phyloP scores from a whole-genome alignment of 169 alveolate species.

The Eimeria falciformis region DNA sequence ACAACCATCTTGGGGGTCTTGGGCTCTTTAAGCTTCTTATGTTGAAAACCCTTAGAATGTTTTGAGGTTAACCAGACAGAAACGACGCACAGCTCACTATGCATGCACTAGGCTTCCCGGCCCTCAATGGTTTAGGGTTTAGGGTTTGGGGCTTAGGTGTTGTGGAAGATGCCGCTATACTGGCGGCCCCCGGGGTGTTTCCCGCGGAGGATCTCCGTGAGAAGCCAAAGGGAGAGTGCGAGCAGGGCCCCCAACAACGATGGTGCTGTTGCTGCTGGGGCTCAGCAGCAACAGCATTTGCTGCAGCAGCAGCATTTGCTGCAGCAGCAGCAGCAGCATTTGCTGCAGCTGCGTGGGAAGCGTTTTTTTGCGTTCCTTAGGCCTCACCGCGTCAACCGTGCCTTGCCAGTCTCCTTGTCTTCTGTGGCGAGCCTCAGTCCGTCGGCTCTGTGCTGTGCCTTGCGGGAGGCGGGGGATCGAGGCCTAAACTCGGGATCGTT shows the following conservation, averaged over 20 bases:
- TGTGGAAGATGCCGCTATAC: background rate
- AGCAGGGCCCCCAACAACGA: slow-evolving; percentile 21
- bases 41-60: too few relatives aligned
- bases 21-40: too few relatives aligned
- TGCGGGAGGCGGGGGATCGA: slow-evolving; percentile 8
- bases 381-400: slow-evolving; percentile 4
- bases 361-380: background rate
- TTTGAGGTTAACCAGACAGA: too few relatives aligned
- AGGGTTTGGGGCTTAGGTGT: background rate
- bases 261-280: slow-evolving; percentile 3
- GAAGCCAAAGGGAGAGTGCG: background rate
- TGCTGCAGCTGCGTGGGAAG: slow-evolving; percentile 14
- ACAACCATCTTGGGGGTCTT: too few relatives aligned
- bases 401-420: background rate
- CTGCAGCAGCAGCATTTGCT: slow-evolving; percentile 13
- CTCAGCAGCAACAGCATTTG: background rate
- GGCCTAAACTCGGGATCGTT: background rate
- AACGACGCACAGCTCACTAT: too few relatives aligned
- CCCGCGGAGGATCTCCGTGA: background rate
- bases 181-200: background rate
- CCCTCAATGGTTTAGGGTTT: background rate
- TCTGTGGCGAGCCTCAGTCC: background rate
- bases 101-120: too few relatives aligned
- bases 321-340: slow-evolving; percentile 34
- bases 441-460: background rate